phyloP scores from a whole-genome alignment of 352 stramenopile genomes.

The Pythium brachiatum region DNA sequence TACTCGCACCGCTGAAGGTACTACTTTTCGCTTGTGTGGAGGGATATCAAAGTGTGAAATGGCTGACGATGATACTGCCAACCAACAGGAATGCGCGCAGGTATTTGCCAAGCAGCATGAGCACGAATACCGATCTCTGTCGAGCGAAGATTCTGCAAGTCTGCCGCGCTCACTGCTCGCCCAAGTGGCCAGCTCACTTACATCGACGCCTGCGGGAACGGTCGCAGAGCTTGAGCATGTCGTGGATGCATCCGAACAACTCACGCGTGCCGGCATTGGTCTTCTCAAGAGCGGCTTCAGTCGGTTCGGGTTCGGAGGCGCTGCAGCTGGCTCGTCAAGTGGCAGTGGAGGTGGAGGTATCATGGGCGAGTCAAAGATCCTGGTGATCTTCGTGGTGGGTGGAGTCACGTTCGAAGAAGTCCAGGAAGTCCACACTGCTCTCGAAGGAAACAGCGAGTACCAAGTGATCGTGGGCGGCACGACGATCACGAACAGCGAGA shows the following conservation, averaged over 20 bases:
- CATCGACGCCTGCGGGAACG: constrained; percentile 3
- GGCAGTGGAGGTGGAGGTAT: constrained; percentile 18
- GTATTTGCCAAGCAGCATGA: constrained; percentile 44
- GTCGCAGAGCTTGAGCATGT: constrained; percentile 60
- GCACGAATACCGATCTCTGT: constrained; percentile 13
- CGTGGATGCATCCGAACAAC: constrained; percentile 72
- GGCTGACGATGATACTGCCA: background rate
- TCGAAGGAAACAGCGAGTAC: constrained; percentile 43
- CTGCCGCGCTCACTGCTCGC: constrained; percentile 37
- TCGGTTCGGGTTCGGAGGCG: constrained; percentile 64
- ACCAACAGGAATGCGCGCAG: constrained; percentile 58
- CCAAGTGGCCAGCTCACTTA: constrained; percentile 45
- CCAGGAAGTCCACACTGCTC: constrained; percentile 58
- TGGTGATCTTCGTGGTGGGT: constrained; percentile 76
- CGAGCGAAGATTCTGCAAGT: constrained; percentile 2
- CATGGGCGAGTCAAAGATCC: constrained; percentile 41
- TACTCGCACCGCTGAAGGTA: constrained; percentile 56
- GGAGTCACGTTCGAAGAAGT: constrained; percentile 81
- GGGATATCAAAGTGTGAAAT: background rate
- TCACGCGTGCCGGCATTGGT: constrained; percentile 73
- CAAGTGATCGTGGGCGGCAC: constrained; percentile 74
- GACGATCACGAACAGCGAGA: constrained; percentile 65
- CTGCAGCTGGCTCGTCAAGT: constrained; percentile 14
- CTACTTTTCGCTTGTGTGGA: background rate
- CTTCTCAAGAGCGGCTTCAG: constrained; percentile 82